These are phyloP conservation scores for Starmerella davenportii DNA, from an alignment of 805 yeast genomes.

Conservation along the genomic window DNA sequence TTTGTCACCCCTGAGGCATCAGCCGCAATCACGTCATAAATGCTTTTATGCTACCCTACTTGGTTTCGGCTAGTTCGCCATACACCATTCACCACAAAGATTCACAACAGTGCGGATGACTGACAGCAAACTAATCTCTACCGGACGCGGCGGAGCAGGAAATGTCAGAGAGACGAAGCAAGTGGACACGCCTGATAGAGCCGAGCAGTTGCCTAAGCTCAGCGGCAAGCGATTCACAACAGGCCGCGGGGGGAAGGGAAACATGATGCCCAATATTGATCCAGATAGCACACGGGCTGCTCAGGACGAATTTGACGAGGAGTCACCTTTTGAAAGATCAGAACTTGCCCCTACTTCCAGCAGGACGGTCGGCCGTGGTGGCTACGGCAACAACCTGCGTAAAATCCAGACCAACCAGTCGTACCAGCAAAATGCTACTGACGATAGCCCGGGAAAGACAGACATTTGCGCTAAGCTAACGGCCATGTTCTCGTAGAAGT, in stretches of 20 bases:
- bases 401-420: conserved; percentile 1
- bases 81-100: no score
- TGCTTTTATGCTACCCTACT: no score
- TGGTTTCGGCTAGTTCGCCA: no score
- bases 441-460: background rate
- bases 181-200: conserved; percentile 34
- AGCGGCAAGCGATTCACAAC: conserved; percentile 39
- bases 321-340: conserved; percentile 25
- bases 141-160: conserved; percentile 71
- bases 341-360: conserved; percentile 25
- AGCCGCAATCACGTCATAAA: no score
- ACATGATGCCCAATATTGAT: conserved; percentile 47
- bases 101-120: no score
- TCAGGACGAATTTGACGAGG: conserved; percentile 37
- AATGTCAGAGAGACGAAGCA: conserved; percentile 40
- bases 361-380: conserved; percentile 41
- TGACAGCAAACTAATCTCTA: conserved; percentile 27
- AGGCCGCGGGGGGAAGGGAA: conserved; percentile 68
- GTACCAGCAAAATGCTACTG: conserved; percentile 1
- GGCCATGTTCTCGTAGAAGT: background rate
- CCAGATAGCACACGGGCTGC: conserved; percentile 36
- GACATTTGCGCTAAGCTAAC: conserved; percentile 7
- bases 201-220: conserved; percentile 43
- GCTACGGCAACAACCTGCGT: conserved; percentile 33
- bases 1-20: no score